Percentiles rank a stretch among this genome's conserved stretches.
Conservation (phyloP, 2,329 filamentous ascomycete species). For the Colletotrichum costaricense region DNA sequence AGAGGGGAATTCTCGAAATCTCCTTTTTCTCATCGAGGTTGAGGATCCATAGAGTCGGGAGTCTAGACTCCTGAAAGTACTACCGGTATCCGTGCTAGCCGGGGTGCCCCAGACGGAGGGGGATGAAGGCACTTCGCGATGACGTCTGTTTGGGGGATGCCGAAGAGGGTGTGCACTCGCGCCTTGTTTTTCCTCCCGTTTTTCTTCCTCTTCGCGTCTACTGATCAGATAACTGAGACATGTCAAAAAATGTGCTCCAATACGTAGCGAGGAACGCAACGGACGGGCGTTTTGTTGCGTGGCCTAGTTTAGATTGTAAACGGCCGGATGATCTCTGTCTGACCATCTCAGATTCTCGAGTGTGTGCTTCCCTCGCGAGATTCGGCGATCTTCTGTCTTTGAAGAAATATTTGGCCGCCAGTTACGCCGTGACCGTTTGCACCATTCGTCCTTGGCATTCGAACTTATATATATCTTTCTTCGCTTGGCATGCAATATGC, state of each 20-base stretch:
- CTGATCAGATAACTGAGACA: not conserved
- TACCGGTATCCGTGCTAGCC: not conserved
- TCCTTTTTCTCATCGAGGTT: not conserved
- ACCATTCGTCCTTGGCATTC: not conserved
- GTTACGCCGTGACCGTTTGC: not conserved
- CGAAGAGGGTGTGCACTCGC: conserved; percentile 27
- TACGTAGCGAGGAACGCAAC: not conserved
- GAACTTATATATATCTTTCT: not conserved
- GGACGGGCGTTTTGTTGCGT: not conserved
- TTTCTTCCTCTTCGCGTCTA: not conserved
- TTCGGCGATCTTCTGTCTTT: not conserved
- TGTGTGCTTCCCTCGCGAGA: not conserved
- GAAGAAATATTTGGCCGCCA: not conserved
- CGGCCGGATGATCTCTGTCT: not conserved
- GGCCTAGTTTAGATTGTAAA: not conserved
- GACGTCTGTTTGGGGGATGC: conserved; percentile 18
- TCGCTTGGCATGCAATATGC: not conserved
- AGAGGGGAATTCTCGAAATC: not conserved
- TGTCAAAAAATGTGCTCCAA: not conserved
- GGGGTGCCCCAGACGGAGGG: conserved; percentile 10
- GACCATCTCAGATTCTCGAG: not conserved
- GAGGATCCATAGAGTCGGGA: not conserved
- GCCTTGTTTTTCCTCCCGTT: not conserved
- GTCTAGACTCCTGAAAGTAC: conserved; percentile 3
- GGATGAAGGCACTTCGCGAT: conserved; percentile 18